Conservation (phyloP, 345 rosid genomes). For the Gossypium ekmanianum region DNA sequence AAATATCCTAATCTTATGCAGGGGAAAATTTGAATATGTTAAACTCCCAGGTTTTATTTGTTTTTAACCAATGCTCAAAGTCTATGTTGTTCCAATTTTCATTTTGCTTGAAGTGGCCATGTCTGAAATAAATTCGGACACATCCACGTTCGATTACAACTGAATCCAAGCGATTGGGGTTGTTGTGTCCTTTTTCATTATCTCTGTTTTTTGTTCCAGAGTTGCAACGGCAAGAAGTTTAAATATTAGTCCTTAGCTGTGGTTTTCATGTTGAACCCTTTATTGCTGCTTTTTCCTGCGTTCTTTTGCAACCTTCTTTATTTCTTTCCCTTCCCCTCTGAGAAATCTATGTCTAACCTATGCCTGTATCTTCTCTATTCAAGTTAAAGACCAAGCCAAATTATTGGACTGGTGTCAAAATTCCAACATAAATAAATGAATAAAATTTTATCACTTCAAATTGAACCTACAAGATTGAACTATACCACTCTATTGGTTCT, state of each 20-base stretch:
- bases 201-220: constrained; percentile 15
- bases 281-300: constrained; percentile 16
- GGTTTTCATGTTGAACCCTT: constrained; percentile 24
- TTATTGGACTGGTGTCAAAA: neutral
- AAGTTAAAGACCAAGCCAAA: neutral
- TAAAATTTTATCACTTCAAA: neutral
- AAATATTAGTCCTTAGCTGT: constrained; percentile 13
- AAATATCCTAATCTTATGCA: too few species aligned
- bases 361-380: neutral
- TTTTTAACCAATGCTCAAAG: too few species aligned
- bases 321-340: too few species aligned
- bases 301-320: neutral
- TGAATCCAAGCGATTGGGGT: too few species aligned
- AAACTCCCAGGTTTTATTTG: too few species aligned
- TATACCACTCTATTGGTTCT: neutral
- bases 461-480: neutral
- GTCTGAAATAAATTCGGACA: neutral
- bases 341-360: neutral
- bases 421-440: neutral
- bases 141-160: too few species aligned
- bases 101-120: neutral
- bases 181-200: too few species aligned
- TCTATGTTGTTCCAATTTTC: too few species aligned
- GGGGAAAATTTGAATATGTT: too few species aligned
- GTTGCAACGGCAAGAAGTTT: neutral